Evolutionary conservation across 2,329 filamentous ascomycete genomes (phyloP), one percentile per base, ranked within the genome.

Genomic region (Aspergillus aculeatinus): DNA sequence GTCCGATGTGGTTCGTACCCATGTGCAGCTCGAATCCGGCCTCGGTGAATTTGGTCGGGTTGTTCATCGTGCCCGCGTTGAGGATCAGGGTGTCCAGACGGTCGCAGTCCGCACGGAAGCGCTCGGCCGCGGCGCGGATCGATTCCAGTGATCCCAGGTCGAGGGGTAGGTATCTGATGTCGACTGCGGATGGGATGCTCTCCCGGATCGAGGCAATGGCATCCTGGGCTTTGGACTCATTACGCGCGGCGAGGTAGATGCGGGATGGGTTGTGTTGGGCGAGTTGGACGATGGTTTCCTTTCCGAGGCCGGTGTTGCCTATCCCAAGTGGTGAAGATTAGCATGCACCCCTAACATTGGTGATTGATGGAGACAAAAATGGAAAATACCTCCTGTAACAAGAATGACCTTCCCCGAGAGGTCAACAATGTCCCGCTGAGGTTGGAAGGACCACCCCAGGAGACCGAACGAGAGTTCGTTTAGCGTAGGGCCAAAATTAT

Each of bases 161-260:
- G 27, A 83, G 77, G 11, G 76, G 69, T 9, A 86, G 67, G 61
- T 77, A 76, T 47, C 75, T 72, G 57, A 84, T 77, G 58, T 79
- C 74, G 23, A 73, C 68, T 9, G 65, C 71, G 48, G 61, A 71
- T 53, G 69, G 60, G 27, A 74, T 66, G 23, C 69, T 64, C 1
- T 70, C 55, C 61, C 79, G 68, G 60, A 80, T 75, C 2, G 75
- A 72, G 16, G 79, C 70, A 48, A 85, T 80, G 9, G 79, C 75
- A 7, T 78, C 74, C 21, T 75, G 79, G 11, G 79, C 79, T 50
- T 79, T 74, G 48, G 69, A 64, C 53, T 72, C 72, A 21, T 75
- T 81, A 50, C 83, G 80, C 2, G 82, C 82, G 14, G 79, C 82
- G 60, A 87, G 78, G 72, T 82, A 86, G 61, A 87, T 81, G 58